Percentiles rank a stretch among this genome's conserved stretches.
Evolutionary conservation across 495 filamentous ascomycete species (phyloP).

Genomic region (Tuber brumale): DNA sequence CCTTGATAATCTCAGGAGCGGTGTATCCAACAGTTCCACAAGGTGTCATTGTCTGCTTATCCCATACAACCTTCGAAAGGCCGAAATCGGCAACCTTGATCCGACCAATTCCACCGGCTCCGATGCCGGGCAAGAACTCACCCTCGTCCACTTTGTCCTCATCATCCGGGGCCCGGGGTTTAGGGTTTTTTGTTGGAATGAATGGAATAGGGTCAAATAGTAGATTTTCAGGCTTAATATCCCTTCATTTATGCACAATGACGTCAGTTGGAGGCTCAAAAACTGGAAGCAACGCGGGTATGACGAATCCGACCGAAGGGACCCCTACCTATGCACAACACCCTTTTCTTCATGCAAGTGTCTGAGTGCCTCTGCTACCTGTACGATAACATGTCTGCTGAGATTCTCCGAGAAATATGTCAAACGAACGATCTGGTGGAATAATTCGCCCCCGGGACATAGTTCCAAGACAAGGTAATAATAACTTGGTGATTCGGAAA

Average conservation of each 20-base stretch:
- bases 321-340: conserved; percentile 86
- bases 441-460: conserved; percentile 89
- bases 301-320: conserved; percentile 28
- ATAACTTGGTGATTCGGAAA: conserved; percentile 87
- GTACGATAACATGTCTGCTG: conserved; percentile 84
- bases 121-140: conserved; percentile 76
- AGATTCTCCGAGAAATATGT: conserved; percentile 98
- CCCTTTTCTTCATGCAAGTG: conserved; percentile 93
- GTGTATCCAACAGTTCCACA: conserved; percentile 98
- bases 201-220: conserved; percentile 83
- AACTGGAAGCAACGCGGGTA: conserved; percentile 3
- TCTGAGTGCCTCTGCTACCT: conserved; percentile 87
- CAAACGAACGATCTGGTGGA: conserved; percentile 96
- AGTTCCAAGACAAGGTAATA: conserved; percentile 97
- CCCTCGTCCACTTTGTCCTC: conserved; percentile 98
- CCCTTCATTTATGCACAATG: conserved; percentile 50
- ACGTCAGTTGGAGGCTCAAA: conserved; percentile 29
- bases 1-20: conserved; percentile 98
- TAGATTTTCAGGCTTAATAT: conserved; percentile 98
- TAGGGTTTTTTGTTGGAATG: conserved; percentile 69
- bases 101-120: conserved; percentile 83
- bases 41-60: conserved; percentile 97
- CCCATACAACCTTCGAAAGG: conserved; percentile 95
- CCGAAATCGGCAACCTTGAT: conserved; percentile 99
- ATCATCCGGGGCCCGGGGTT: conserved; percentile 72